Conservation (phyloP, 2,329 filamentous ascomycete genomes). For the Xylaria digitata region DNA sequence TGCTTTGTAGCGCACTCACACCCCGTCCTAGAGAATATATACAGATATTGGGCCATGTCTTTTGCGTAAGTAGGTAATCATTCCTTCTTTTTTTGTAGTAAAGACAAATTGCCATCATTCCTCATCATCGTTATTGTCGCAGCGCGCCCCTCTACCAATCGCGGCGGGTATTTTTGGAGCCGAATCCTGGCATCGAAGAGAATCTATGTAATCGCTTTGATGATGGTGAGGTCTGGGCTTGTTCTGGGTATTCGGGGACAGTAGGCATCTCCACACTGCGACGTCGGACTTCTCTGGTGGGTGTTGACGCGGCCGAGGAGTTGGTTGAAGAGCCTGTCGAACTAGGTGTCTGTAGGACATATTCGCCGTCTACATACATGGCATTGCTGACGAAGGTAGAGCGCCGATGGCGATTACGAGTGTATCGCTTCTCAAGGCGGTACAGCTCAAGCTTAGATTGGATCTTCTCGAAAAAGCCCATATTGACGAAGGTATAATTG, state of each 20-base stretch:
- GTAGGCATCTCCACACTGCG: slow-evolving; percentile 47
- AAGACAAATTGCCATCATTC: slow-evolving; percentile 30
- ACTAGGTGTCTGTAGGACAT: slow-evolving; percentile 79
- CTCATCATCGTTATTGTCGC: slow-evolving; percentile 34
- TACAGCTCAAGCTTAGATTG: slow-evolving; percentile 86
- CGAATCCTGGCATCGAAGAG: slow-evolving; percentile 67
- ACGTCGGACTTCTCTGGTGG: slow-evolving; percentile 40
- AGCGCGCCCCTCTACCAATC: slow-evolving; percentile 18
- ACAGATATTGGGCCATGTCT: slow-evolving; percentile 17
- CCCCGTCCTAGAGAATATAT: slow-evolving; percentile 21
- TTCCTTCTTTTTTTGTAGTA: slow-evolving; percentile 26
- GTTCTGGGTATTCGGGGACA: slow-evolving; percentile 42
- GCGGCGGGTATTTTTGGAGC: slow-evolving; percentile 48
- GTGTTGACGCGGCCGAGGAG: slow-evolving; percentile 40
- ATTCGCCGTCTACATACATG: slow-evolving; percentile 94
- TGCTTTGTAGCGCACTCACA: slow-evolving; percentile 17
- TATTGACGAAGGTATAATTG: slow-evolving; percentile 36
- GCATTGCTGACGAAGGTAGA: slow-evolving; percentile 90
- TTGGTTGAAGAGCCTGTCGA: slow-evolving; percentile 66
- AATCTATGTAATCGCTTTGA: slow-evolving; percentile 64
- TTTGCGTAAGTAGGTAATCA: slow-evolving; percentile 21
- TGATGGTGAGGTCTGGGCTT: slow-evolving; percentile 52
- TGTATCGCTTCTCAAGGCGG: slow-evolving; percentile 95
- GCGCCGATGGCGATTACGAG: slow-evolving; percentile 84
- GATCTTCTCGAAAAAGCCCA: slow-evolving; percentile 68